These are phyloP conservation scores for Setomelanomma holmii DNA, from an alignment of 2,329 filamentous ascomycete species.

Conservation along the genomic window DNA sequence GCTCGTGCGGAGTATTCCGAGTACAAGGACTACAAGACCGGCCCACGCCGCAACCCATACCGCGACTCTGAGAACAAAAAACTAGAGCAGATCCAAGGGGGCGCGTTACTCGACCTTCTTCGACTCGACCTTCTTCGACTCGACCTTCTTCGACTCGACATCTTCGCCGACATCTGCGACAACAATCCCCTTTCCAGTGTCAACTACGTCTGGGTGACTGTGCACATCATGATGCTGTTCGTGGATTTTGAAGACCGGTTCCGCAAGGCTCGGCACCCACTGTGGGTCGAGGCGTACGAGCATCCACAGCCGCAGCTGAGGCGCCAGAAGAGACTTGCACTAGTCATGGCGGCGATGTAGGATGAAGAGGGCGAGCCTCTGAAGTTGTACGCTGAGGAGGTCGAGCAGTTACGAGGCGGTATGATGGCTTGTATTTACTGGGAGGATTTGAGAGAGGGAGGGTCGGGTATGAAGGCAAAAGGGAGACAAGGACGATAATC, in stretches of 20 bases:
- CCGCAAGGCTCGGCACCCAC: constrained; percentile 14
- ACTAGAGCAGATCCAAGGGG: constrained; percentile 7
- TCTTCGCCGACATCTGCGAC: constrained; percentile 24
- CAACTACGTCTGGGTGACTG: constrained; percentile 17
- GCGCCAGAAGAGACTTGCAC: constrained; percentile 14
- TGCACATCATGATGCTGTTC: constrained; percentile 18
- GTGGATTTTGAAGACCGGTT: constrained; percentile 15
- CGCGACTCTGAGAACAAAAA: constrained; percentile 11
- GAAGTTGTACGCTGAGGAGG: constrained; percentile 15
- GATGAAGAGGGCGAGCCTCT: constrained; percentile 14
- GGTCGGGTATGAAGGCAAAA: constrained; percentile 7
- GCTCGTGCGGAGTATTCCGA: constrained; percentile 1
- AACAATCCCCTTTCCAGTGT: constrained; percentile 16
- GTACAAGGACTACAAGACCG: constrained; percentile 12
- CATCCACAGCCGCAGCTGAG: constrained; percentile 7
- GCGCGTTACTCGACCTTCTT: constrained; percentile 13
- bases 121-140: constrained; percentile 21
- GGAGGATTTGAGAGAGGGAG: constrained; percentile 15
- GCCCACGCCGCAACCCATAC: constrained; percentile 12
- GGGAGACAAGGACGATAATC: constrained; percentile 11
- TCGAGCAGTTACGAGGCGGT: constrained; percentile 14
- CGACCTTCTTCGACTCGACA: constrained; percentile 16
- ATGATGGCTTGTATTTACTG: constrained; percentile 15
- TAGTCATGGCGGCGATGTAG: constrained; percentile 14
- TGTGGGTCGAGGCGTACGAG: constrained; percentile 17